Percentiles rank a stretch among this genome's conserved stretches.
Conservation (phyloP, 2,329 filamentous ascomycete species). For the Fusarium sp. region DNA sequence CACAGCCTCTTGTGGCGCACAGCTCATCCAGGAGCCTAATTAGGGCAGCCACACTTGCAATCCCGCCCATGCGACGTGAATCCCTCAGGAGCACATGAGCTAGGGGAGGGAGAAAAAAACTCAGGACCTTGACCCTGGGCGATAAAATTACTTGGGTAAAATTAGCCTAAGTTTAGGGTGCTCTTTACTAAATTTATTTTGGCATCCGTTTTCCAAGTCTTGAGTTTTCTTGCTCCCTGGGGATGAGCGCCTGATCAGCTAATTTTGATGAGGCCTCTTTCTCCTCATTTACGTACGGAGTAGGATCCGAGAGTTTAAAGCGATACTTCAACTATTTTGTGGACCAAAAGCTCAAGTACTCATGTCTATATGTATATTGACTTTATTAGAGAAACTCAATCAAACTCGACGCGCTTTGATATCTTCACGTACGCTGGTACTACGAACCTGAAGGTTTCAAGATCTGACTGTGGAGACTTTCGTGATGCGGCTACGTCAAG, state of each 20-base stretch:
- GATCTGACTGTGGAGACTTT: constrained; percentile 22
- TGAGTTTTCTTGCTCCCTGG: too few relatives aligned
- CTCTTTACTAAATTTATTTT: too few relatives aligned
- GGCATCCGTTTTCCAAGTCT: too few relatives aligned
- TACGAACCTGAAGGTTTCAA: not conserved
- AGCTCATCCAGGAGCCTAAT: constrained; percentile 14
- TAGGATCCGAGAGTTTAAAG: not conserved
- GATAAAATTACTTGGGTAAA: too few relatives aligned
- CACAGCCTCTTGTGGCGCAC: constrained; percentile 26
- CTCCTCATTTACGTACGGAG: not conserved
- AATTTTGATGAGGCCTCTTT: constrained; percentile 19
- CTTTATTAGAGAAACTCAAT: not conserved
- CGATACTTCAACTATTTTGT: not conserved
- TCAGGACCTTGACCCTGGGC: too few relatives aligned
- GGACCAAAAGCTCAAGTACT: not conserved
- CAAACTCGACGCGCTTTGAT: not conserved
- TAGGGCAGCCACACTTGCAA: constrained; percentile 20
- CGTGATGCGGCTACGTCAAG: constrained; percentile 16
- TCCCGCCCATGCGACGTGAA: not conserved
- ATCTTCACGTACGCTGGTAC: not conserved
- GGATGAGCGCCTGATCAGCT: constrained; percentile 17
- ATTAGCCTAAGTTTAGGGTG: too few relatives aligned
- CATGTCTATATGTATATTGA: not conserved
- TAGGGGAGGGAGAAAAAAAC: too few relatives aligned
- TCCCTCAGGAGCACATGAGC: not conserved